Percentiles rank a stretch among this genome's conserved stretches.
These are phyloP conservation scores for Plenodomus tracheiphilus DNA, from an alignment of 2,329 filamentous ascomycete species.

Conservation along the genomic window DNA sequence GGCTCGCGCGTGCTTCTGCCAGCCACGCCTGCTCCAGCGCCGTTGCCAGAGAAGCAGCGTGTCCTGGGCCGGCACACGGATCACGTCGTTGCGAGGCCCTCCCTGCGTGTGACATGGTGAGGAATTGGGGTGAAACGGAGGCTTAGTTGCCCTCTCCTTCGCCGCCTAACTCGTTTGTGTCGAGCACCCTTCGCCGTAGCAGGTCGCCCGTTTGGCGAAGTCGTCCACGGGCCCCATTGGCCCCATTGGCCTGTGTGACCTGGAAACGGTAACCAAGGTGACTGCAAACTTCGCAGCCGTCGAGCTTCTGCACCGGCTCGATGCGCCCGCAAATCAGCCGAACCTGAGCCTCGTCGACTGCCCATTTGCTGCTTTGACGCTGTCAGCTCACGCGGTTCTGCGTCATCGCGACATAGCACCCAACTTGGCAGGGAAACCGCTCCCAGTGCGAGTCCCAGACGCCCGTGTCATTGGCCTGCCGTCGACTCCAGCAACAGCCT, in stretches of 20 bases:
- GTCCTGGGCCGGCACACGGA: conserved; percentile 21
- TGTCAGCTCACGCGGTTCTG: conserved; percentile 17
- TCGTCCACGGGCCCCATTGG: neutral
- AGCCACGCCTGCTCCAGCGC: conserved; percentile 16
- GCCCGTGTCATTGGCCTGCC: conserved; percentile 24
- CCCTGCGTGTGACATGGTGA: conserved; percentile 22
- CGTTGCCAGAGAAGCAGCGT: conserved; percentile 27
- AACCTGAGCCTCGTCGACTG: conserved; percentile 5
- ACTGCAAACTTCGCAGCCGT: conserved; percentile 17
- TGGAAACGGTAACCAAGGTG: conserved; percentile 29
- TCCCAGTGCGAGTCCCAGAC: conserved; percentile 19
- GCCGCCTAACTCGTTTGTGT: conserved; percentile 23
- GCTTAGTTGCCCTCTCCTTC: conserved; percentile 24
- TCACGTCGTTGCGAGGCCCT: conserved; percentile 25
- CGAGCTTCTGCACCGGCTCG: conserved; percentile 6
- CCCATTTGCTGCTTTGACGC: conserved; percentile 23
- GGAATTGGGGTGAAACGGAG: conserved; percentile 29
- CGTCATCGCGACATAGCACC: conserved; percentile 33
- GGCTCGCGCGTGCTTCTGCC: conserved; percentile 9
- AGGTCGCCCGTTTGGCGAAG: neutral
- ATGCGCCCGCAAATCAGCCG: conserved; percentile 1
- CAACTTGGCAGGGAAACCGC: conserved; percentile 36
- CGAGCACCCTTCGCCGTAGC: conserved; percentile 13
- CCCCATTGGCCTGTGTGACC: conserved; percentile 24
- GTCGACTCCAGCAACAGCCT: conserved; percentile 20